Base-by-base conservation (phyloP, 768 basidiomycete genomes). In the Termitomyces sp. region DNA sequence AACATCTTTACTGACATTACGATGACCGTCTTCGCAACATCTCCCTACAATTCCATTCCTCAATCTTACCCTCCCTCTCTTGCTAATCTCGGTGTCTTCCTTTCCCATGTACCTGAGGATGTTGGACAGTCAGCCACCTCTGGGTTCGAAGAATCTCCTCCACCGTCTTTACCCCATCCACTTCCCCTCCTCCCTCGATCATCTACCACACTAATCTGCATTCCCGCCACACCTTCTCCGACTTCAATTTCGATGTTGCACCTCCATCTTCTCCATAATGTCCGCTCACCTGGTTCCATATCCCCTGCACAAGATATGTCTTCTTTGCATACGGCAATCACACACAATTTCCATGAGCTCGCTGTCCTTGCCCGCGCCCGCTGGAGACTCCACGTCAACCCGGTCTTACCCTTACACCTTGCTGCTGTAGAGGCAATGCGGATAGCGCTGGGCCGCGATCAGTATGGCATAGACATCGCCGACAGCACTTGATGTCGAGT, bases 331-430 rank as follows among this genome's bases (percentile, higher is more conserved):
- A 65, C 62, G 26, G 90, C 91, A 54, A 79, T 92, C 64, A 81
- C 86, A 18, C 76, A 71, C 45, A 92, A 84, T 65, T 92, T 80
- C 65, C 77, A 88, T 63, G 87, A 88, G 58, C 79, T 94, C 18
- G 75, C 84, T 2, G 77, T 90, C 29, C 80, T 92, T 10, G 78
- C 84, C 3, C 70, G 70, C 26, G 67, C 68, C 51, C 68, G 80
- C 48, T 83, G 79, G 79, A 75, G 75, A 59, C 72, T 82, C 48
- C 75, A 72, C 29, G 76, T 73, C 54, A 77, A 82, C 64, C 76
- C 82, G 10, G 72, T 75, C 39, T 68, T 93, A 52, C 91, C 90
- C 13, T 83, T 87, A 66, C 90, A 93, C 65, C 75, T 92, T 36
- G 85, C 83, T 31, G 88, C 88, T 16, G 76, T 90, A 26, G 84